Conservation (phyloP, 1,139 yeast genomes). For the Blastobotrys arbuscula region DNA sequence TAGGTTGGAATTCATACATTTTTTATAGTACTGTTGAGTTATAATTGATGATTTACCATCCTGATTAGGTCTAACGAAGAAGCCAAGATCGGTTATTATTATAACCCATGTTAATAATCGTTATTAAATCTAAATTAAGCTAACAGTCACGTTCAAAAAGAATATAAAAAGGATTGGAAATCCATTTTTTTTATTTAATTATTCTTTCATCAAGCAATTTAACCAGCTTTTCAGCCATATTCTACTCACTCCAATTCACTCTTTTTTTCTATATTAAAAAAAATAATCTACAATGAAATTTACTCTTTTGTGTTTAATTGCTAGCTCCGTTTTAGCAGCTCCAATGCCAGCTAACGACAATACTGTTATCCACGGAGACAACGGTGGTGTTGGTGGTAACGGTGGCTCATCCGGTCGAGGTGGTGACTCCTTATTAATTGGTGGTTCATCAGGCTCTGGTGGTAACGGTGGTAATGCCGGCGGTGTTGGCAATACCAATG, state of each 20-base stretch:
- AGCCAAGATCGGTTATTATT: too few relatives aligned
- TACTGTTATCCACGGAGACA: neutral
- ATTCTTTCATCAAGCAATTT: neutral
- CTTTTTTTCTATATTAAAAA: neutral
- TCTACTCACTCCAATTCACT: neutral
- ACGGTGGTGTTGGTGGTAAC: slow-evolving; percentile 7
- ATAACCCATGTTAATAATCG: too few relatives aligned
- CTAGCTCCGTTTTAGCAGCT: neutral
- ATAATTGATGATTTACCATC: too few relatives aligned
- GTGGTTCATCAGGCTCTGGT: slow-evolving; percentile 6
- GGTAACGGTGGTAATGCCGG: slow-evolving; percentile 9
- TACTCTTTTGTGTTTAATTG: neutral
- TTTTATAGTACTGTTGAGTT: too few relatives aligned
- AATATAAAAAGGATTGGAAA: too few relatives aligned
- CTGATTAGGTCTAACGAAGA: too few relatives aligned
- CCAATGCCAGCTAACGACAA: neutral
- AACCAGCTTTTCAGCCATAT: too few relatives aligned
- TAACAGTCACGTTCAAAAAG: too few relatives aligned
- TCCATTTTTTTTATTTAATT: too few relatives aligned
- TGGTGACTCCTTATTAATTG: slow-evolving; percentile 5
- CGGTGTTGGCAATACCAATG: slow-evolving; percentile 3
- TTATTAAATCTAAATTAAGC: too few relatives aligned
- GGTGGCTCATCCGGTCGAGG: slow-evolving; percentile 4
- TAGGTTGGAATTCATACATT: too few relatives aligned
- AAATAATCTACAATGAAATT: neutral